These are phyloP conservation scores for Turnera subulata DNA, from an alignment of 345 rosid species.

Conservation along the genomic window DNA sequence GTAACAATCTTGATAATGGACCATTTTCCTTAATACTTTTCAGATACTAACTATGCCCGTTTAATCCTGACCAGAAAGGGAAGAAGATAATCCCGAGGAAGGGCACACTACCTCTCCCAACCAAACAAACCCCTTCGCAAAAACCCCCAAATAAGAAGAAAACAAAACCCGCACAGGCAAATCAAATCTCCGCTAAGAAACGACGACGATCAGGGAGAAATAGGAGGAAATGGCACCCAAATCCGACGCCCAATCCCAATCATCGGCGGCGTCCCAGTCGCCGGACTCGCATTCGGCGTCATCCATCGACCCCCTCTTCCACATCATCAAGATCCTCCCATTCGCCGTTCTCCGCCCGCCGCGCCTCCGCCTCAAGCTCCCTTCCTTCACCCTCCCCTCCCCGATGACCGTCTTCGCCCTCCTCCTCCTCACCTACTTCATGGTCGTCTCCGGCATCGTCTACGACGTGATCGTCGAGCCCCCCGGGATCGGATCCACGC, in stretches of 20 bases:
- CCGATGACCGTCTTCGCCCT: slow-evolving; percentile 84
- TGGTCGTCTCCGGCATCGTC: slow-evolving; percentile 85
- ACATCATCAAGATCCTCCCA: slow-evolving; percentile 52
- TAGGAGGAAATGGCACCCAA: slow-evolving; percentile 9
- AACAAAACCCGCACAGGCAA: background rate
- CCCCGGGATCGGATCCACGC: slow-evolving; percentile 92
- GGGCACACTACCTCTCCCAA: too few species aligned
- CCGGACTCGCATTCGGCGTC: too few species aligned
- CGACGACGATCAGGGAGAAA: background rate
- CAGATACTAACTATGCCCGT: too few species aligned
- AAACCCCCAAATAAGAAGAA: background rate
- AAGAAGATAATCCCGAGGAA: too few species aligned
- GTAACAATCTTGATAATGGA: too few species aligned
- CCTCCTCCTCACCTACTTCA: slow-evolving; percentile 89
- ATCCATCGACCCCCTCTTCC: slow-evolving; percentile 68
- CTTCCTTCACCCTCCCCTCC: slow-evolving; percentile 75
- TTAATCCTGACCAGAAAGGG: too few species aligned
- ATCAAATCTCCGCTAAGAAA: background rate
- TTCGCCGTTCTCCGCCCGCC: slow-evolving; percentile 75
- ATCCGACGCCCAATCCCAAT: background rate
- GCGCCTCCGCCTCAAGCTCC: slow-evolving; percentile 87
- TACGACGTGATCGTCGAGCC: slow-evolving; percentile 97
- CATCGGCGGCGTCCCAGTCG: background rate
- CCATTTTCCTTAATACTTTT: too few species aligned
- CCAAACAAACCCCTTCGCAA: too few species aligned